Percentiles rank a stretch among this genome's conserved stretches.
phyloP scores from a whole-genome alignment of 345 rosid species.

The Arabidopsis arenosa region DNA sequence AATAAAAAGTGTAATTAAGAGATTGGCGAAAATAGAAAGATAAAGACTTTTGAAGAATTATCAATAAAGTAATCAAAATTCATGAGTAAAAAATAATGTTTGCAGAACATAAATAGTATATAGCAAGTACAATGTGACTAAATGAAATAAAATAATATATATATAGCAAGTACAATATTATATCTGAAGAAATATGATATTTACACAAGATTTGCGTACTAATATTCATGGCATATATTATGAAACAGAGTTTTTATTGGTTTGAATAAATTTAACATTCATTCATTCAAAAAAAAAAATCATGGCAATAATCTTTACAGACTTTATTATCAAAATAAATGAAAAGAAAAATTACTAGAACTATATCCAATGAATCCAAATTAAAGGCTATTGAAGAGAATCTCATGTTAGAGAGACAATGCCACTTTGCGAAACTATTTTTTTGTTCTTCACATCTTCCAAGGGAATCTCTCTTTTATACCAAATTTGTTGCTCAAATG shows the following conservation, averaged over 20 bases:
- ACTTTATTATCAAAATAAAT: background rate
- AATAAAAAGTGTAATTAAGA: too few species aligned
- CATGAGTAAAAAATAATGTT: background rate
- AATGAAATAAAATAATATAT: too few species aligned
- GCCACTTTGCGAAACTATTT: background rate
- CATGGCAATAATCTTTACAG: background rate
- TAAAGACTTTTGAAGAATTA: background rate
- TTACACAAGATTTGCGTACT: background rate
- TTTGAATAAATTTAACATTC: too few species aligned
- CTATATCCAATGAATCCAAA: background rate
- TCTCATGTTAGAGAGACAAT: background rate
- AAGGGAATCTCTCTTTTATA: conserved; percentile 3
- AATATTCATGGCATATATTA: background rate
- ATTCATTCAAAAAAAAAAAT: too few species aligned
- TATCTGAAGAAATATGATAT: background rate
- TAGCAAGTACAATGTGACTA: background rate
- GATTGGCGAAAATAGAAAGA: background rate
- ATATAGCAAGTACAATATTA: background rate
- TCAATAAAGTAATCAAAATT: background rate
- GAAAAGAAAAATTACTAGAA: background rate
- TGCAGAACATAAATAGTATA: background rate
- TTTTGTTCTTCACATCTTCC: conserved; percentile 17
- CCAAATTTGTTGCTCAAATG: conserved; percentile 20
- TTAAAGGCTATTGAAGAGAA: background rate
- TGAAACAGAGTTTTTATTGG: too few species aligned